Evolutionary conservation across 768 basidiomycete species (phyloP).

Genomic region (Favolaschia claudopus): DNA sequence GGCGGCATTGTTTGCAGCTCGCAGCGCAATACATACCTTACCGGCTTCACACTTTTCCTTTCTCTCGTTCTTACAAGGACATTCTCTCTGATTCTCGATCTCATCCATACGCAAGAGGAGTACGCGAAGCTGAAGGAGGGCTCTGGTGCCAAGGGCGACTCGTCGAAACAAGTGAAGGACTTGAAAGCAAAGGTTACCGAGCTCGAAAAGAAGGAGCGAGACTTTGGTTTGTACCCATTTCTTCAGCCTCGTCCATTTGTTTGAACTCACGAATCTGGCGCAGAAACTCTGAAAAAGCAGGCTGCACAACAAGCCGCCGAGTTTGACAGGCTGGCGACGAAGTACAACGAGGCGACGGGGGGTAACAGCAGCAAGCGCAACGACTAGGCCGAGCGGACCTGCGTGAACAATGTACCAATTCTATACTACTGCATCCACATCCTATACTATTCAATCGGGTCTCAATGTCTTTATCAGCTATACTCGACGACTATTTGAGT

Average conservation of each 20-base stretch:
- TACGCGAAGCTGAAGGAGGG: conserved; percentile 77
- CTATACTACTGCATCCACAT: too few relatives aligned
- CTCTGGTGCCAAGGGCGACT: conserved; percentile 40
- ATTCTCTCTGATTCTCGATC: conserved; percentile 91
- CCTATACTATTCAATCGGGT: too few relatives aligned
- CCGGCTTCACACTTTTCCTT: conserved; percentile 93
- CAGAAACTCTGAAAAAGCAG: conserved; percentile 86
- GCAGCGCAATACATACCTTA: conserved; percentile 92
- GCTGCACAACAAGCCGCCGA: conserved; percentile 79
- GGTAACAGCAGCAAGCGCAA: conserved; percentile 66
- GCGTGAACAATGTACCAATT: too few relatives aligned
- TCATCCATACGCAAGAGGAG: conserved; percentile 89
- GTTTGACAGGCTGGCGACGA: conserved; percentile 83
- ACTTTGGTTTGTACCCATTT: conserved; percentile 60
- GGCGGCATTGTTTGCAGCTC: conserved; percentile 53
- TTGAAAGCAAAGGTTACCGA: conserved; percentile 73
- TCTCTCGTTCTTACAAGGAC: conserved; percentile 93
- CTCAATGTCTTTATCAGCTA: too few relatives aligned
- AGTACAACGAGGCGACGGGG: conserved; percentile 77
- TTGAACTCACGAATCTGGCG: background rate
- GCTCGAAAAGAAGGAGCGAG: conserved; percentile 64
- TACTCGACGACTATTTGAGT: too few relatives aligned
- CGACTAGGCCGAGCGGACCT: too few relatives aligned
- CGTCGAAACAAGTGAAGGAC: conserved; percentile 64
- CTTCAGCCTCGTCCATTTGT: background rate